phyloP scores from a whole-genome alignment of 176 grass and related monocot genomes.

The Calamus simplicifolius region DNA sequence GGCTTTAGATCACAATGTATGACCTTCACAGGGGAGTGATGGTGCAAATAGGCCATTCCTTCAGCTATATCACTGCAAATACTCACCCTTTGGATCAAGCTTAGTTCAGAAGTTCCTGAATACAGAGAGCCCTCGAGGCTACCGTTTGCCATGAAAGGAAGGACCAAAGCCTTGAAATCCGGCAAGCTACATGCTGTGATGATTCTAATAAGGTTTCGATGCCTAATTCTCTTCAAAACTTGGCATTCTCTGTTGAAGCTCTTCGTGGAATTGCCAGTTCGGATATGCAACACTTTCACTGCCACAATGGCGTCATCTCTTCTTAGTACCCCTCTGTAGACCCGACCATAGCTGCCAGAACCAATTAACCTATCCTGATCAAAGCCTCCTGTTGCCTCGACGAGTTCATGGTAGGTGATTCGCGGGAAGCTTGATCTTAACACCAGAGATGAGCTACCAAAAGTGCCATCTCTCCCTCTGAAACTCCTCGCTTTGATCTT shows the following conservation, averaged over 20 bases:
- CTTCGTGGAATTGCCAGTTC: conserved; percentile 75
- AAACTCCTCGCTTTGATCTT: conserved; percentile 33
- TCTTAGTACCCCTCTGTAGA: conserved; percentile 59
- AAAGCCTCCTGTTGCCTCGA: conserved; percentile 68
- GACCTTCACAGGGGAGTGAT: conserved; percentile 34
- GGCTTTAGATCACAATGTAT: conserved; percentile 48
- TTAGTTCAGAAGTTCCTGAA: conserved; percentile 35
- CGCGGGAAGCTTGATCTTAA: conserved; percentile 75
- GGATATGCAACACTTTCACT: conserved; percentile 86
- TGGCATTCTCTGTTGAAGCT: conserved; percentile 88
- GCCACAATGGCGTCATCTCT: conserved; percentile 60
- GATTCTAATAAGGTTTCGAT: conserved; percentile 92
- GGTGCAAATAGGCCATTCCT: conserved; percentile 40
- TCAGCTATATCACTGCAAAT: conserved; percentile 33
- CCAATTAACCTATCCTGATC: conserved; percentile 44
- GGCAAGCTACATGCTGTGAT: conserved; percentile 77
- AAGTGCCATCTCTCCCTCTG: conserved; percentile 23
- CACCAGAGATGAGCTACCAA: conserved; percentile 39
- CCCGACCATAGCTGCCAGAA: conserved; percentile 71
- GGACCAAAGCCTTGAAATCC: conserved; percentile 93
- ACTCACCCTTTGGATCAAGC: conserved; percentile 38
- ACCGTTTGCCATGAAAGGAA: conserved; percentile 92
- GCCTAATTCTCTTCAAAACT: conserved; percentile 86
- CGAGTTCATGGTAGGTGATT: conserved; percentile 70
- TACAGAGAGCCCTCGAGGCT: conserved; percentile 81